Conservation (phyloP, 257 asterid genomes). For the Scutellaria galericulata region DNA sequence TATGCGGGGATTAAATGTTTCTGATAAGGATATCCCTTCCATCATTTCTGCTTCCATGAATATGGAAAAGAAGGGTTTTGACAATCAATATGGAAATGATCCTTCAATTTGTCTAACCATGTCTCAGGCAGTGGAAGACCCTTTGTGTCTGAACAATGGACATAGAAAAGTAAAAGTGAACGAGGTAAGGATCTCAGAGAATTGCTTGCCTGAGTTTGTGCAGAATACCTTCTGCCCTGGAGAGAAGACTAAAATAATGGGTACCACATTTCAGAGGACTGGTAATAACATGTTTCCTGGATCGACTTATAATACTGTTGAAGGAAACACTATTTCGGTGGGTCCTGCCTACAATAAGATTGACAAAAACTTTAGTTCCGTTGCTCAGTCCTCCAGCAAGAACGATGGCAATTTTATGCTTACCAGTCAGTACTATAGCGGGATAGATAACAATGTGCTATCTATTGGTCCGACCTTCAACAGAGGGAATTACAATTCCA, state of each 20-base stretch:
- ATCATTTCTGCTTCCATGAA: constrained; percentile 37
- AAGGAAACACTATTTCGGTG: constrained; percentile 36
- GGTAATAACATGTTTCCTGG: constrained; percentile 40
- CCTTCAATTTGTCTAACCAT: constrained; percentile 45
- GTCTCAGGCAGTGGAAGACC: constrained; percentile 48
- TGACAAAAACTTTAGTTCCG: constrained; percentile 40
- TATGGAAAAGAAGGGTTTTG: constrained; percentile 37
- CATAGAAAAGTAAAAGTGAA: constrained; percentile 45
- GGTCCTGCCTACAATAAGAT: constrained; percentile 40
- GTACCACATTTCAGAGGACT: constrained; percentile 37
- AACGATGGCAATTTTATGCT: constrained; percentile 46
- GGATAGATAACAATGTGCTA: constrained; percentile 39
- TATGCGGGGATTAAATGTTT: constrained; percentile 38
- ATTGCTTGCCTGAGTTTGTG: constrained; percentile 44
- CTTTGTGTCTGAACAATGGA: constrained; percentile 46
- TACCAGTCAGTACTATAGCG: constrained; percentile 44
- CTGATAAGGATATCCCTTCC: constrained; percentile 39
- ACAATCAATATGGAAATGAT: constrained; percentile 41
- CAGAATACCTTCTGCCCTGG: constrained; percentile 36
- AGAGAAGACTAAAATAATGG: constrained; percentile 38
- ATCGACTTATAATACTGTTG: constrained; percentile 35
- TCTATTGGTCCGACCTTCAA: constrained; percentile 47
- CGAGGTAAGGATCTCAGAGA: constrained; percentile 40
- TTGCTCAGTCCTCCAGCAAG: constrained; percentile 46
- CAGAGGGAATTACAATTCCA: constrained; percentile 41